Evolutionary conservation across 2,329 filamentous ascomycete genomes (phyloP), one percentile per base, ranked within the genome.

Genomic region (Claviceps citrina): DNA sequence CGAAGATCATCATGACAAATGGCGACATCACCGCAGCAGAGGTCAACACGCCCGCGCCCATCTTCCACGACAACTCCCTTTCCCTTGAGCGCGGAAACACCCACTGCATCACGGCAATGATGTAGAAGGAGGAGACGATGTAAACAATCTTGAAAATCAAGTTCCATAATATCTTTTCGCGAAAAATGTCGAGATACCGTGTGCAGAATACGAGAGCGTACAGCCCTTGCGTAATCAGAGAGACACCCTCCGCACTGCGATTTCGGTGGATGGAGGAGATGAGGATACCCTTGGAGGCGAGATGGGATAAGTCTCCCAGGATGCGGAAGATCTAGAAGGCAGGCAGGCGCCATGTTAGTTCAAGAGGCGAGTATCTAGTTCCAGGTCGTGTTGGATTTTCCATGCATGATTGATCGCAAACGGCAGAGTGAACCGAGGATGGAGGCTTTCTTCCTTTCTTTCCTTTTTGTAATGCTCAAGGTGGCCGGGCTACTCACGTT

Each of bases 201-300:
- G 84, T 79, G 53, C 78, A 68, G 64, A 95, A 96, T 43, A 96
- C 87, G 46, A 81, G 58, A 41, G 80, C 76, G 63, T 96, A 96
- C 48, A 95, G 76, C 41, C 78, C 71, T 61, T 96, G 89, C 1
- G 83, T 94, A 53, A 96, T 84, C 55, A 94, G 77, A 19, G 86
- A 94, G 45, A 95, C 82, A 44, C 87, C 85, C 68, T 94, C 86
- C 36, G 86, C 82, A 58, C 82, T 91, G 55, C 74, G 74, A 56
- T 95, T 94, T 49, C 75, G 74, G 62, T 94, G 85, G 53, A 95
- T 94, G 41, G 86, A 78, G 65, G 79, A 83, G 63, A 95, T 85
- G 51, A 95, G 71, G 55, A 95, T 91, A 58, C 79, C 76, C 71
- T 94, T 95, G 42, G 86, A 91, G 36, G 77, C 68, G 34, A 84